Evolutionary conservation across 192 early-diverging fungal species (phyloP).

Genomic region (Jimgerdemannia lactiflua): DNA sequence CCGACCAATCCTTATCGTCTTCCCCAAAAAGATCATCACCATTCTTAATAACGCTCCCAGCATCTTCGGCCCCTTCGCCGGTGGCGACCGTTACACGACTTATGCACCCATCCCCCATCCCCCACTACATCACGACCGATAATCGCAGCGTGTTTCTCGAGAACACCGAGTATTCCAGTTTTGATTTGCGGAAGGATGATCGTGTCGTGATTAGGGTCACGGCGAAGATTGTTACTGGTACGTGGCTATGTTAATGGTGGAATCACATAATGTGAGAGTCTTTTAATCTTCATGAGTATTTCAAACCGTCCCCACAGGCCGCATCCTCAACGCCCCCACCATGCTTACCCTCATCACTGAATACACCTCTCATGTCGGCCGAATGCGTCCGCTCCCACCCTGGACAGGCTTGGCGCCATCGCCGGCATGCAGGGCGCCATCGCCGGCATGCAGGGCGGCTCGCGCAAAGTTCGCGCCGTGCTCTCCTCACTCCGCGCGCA

Average conservation of each 20-base stretch:
- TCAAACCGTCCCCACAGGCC: constrained; percentile 13
- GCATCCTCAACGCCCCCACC: constrained; percentile 27
- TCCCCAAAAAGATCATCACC: not conserved
- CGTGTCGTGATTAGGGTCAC: constrained; percentile 26
- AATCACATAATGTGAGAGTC: not conserved
- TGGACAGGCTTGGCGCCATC: constrained; percentile 15
- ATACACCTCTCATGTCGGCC: constrained; percentile 32
- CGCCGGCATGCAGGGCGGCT: constrained; percentile 35
- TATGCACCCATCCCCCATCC: constrained; percentile 38
- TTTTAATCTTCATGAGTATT: not conserved
- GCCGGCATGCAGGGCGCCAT: constrained; percentile 32
- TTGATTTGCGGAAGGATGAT: constrained; percentile 31
- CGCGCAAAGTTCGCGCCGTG: constrained; percentile 25
- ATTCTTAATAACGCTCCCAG: constrained; percentile 16
- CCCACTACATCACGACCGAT: constrained; percentile 32
- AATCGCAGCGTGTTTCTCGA: constrained; percentile 28
- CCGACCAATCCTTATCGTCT: not conserved
- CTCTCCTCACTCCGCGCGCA: constrained; percentile 10
- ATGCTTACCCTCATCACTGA: constrained; percentile 33
- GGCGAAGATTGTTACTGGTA: not conserved
- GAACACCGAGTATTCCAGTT: constrained; percentile 30
- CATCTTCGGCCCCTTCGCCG: constrained; percentile 21
- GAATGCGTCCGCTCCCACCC: constrained; percentile 30
- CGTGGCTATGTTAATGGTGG: not conserved
- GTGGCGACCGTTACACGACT: constrained; percentile 25